A percentile compares a stretch with the other conserved stretches of the same genome.
phyloP scores from a whole-genome alignment of 129 eudicot genomes.

The Chrysanthemum lavandulifolium region DNA sequence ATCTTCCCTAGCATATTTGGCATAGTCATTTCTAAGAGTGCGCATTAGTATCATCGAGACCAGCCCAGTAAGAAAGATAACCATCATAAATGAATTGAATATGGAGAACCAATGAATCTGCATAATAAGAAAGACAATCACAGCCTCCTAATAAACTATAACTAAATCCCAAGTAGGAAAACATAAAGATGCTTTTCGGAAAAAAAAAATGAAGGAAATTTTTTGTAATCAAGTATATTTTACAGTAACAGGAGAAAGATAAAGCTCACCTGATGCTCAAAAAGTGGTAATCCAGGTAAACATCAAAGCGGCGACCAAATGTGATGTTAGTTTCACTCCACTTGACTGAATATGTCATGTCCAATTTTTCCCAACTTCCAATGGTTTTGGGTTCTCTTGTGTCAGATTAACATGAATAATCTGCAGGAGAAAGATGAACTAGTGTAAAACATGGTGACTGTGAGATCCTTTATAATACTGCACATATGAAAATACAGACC shows the following conservation, averaged over 20 bases:
- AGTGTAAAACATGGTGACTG: constrained; percentile 9
- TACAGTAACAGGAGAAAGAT: background rate
- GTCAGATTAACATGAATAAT: constrained; percentile 92
- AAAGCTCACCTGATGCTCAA: constrained; percentile 89
- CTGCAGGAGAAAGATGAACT: constrained; percentile 38
- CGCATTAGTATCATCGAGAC: constrained; percentile 89
- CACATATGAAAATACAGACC: constrained; percentile 30
- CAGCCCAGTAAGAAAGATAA: constrained; percentile 77
- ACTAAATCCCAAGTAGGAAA: background rate
- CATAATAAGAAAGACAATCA: constrained; percentile 12
- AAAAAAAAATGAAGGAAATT: background rate
- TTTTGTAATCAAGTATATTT: constrained; percentile 1
- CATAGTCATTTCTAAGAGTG: constrained; percentile 84
- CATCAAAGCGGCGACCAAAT: constrained; percentile 84
- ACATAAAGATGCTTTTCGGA: background rate
- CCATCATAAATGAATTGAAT: constrained; percentile 93
- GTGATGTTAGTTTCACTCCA: constrained; percentile 73
- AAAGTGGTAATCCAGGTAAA: constrained; percentile 95
- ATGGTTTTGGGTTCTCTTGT: constrained; percentile 75
- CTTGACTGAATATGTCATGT: constrained; percentile 86
- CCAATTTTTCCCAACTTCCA: constrained; percentile 70
- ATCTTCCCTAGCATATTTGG: constrained; percentile 88
- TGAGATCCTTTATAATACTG: background rate
- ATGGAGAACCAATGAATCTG: constrained; percentile 95
- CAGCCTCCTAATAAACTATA: background rate